phyloP scores from a whole-genome alignment of 805 yeast species.

The Vanderwaltozyma tropicalis region DNA sequence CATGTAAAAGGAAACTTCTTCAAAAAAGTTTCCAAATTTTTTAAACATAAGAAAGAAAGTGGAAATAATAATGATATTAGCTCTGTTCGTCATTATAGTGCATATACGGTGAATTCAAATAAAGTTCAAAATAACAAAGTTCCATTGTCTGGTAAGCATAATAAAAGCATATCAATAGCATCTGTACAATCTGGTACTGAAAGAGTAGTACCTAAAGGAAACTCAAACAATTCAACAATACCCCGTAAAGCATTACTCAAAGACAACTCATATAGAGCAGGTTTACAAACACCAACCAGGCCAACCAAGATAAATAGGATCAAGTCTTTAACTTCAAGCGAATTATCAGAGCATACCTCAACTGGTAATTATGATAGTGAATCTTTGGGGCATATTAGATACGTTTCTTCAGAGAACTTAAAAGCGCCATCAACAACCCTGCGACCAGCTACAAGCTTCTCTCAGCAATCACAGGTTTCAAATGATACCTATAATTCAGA shows the following conservation, averaged over 20 bases:
- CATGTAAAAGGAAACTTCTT: constrained; percentile 16
- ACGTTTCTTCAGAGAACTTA: not conserved
- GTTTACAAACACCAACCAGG: not conserved
- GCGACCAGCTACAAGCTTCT: constrained; percentile 43
- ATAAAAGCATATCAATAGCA: too few species aligned
- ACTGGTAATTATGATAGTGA: constrained; percentile 20
- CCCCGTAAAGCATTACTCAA: too few species aligned
- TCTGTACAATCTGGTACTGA: too few species aligned
- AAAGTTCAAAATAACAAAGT: too few species aligned
- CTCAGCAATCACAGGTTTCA: constrained; percentile 33
- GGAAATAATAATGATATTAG: not conserved
- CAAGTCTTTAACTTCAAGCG: constrained; percentile 20
- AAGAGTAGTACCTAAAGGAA: too few species aligned
- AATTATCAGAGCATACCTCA: constrained; percentile 25
- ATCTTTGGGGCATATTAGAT: constrained; percentile 5
- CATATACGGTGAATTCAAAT: not conserved
- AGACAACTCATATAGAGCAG: too few species aligned
- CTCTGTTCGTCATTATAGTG: not conserved
- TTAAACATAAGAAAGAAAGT: constrained; percentile 16
- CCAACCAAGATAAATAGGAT: constrained; percentile 18
- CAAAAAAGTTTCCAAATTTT: constrained; percentile 26
- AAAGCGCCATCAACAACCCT: constrained; percentile 10
- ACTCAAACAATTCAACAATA: too few species aligned
- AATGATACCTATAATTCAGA: constrained; percentile 41
- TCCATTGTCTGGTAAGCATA: too few species aligned